Percentiles rank a stretch among this genome's conserved stretches.
These are phyloP conservation scores for Lenwebbia sp. DNA, from an alignment of 345 rosid species.

Conservation along the genomic window DNA sequence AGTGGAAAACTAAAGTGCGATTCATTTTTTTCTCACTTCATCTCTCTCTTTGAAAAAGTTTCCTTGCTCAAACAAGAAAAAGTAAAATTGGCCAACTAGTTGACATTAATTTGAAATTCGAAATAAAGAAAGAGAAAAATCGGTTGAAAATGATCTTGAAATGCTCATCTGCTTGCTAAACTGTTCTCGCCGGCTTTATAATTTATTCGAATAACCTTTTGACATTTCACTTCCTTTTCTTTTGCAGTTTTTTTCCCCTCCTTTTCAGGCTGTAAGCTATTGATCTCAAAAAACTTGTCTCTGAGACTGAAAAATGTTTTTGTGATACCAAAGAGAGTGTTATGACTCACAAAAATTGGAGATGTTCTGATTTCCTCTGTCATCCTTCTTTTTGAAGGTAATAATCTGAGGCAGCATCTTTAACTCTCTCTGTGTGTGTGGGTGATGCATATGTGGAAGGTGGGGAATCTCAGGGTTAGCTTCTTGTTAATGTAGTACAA, in stretches of 20 bases:
- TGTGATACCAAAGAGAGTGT: not conserved
- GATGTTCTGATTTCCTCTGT: not conserved
- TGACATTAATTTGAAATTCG: not conserved
- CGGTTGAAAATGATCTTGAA: not conserved
- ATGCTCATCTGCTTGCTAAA: not conserved
- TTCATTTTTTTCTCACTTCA: not conserved
- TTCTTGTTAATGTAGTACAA: slow-evolving; percentile 11
- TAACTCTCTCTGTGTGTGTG: not conserved
- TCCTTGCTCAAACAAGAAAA: not conserved
- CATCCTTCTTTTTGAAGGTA: not conserved
- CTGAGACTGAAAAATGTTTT: not conserved
- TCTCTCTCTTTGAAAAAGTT: not conserved
- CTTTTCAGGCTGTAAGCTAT: slow-evolving; percentile 1
- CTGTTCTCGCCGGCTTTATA: not conserved
- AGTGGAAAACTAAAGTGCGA: slow-evolving; percentile 19
- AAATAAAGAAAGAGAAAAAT: not conserved
- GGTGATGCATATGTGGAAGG: not conserved
- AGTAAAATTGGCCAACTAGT: not conserved
- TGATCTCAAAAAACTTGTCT: not conserved
- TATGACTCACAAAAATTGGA: not conserved
- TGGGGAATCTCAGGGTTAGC: not conserved
- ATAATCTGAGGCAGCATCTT: not conserved
- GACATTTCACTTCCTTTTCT: not conserved
- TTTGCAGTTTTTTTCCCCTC: not conserved
- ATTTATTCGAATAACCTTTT: not conserved